Evolutionary conservation across 2,329 filamentous ascomycete species (phyloP).

Genomic region (Ophiocordyceps australis): DNA sequence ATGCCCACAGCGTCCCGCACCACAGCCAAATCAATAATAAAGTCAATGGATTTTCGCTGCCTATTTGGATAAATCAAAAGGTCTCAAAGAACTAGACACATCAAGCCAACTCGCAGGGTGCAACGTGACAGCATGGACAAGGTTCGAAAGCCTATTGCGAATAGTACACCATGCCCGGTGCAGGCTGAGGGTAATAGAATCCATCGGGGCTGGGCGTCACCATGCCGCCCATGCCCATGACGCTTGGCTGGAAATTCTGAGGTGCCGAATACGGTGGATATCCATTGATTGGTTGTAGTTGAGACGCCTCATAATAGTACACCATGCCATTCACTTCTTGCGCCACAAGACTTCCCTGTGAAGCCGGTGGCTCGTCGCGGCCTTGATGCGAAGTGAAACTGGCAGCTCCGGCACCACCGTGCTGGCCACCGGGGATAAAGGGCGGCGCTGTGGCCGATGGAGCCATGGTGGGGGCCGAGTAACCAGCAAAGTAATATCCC

Average conservation of each 20-base stretch:
- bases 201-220: constrained; percentile 49
- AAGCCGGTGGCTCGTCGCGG: constrained; percentile 17
- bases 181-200: constrained; percentile 51
- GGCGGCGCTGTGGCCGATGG: constrained; percentile 30
- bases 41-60: no score
- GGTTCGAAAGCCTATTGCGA: constrained; percentile 27
- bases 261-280: constrained; percentile 29
- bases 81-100: no score
- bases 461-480: constrained; percentile 29
- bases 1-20: no score
- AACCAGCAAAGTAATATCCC: constrained; percentile 51
- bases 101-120: no score
- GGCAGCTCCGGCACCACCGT: constrained; percentile 19
- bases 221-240: constrained; percentile 62
- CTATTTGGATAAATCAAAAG: no score
- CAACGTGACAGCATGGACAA: no score
- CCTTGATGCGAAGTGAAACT: constrained; percentile 22
- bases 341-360: constrained; percentile 34
- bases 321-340: constrained; percentile 94
- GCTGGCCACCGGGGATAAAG: constrained; percentile 38
- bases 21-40: no score
- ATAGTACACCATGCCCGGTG: constrained; percentile 41
- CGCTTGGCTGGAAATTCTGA: constrained; percentile 34
- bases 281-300: constrained; percentile 36
- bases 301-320: constrained; percentile 78